phyloP scores from a whole-genome alignment of 129 eudicot species.

The Saussurea involucrata region DNA sequence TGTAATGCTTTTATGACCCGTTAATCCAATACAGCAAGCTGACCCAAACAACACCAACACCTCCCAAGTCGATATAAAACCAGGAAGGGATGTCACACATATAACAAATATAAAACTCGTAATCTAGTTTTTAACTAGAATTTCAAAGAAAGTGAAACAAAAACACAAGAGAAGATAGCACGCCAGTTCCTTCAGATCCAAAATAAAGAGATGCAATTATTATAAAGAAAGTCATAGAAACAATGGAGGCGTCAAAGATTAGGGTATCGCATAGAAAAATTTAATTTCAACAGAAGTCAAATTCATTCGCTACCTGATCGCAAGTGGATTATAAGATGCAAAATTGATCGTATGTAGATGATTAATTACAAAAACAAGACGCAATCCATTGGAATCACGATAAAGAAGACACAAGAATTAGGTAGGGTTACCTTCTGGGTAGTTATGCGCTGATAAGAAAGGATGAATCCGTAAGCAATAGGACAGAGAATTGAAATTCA shows the following conservation, averaged over 20 bases:
- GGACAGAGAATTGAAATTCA: background rate
- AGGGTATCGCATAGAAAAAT: constrained; percentile 2
- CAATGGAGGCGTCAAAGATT: constrained; percentile 1
- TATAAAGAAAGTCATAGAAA: background rate
- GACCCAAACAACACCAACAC: background rate
- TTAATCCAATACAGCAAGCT: background rate
- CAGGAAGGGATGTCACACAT: background rate
- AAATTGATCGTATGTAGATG: background rate
- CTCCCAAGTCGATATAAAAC: background rate
- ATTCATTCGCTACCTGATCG: background rate
- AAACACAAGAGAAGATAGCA: background rate
- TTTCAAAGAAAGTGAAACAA: background rate
- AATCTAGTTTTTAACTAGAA: background rate
- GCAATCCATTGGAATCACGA: background rate
- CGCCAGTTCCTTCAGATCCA: constrained; percentile 23
- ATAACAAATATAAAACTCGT: background rate
- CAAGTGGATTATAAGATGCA: background rate
- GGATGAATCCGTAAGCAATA: background rate
- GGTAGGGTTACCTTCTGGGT: constrained; percentile 16
- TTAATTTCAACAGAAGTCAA: constrained; percentile 22
- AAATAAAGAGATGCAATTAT: background rate
- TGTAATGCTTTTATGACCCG: background rate
- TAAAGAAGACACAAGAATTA: background rate
- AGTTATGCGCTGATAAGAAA: constrained; percentile 9
- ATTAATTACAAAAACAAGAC: background rate